These are phyloP conservation scores for Puccinellia tenuiflora DNA, from an alignment of 176 grass and related monocot genomes.

Conservation along the genomic window DNA sequence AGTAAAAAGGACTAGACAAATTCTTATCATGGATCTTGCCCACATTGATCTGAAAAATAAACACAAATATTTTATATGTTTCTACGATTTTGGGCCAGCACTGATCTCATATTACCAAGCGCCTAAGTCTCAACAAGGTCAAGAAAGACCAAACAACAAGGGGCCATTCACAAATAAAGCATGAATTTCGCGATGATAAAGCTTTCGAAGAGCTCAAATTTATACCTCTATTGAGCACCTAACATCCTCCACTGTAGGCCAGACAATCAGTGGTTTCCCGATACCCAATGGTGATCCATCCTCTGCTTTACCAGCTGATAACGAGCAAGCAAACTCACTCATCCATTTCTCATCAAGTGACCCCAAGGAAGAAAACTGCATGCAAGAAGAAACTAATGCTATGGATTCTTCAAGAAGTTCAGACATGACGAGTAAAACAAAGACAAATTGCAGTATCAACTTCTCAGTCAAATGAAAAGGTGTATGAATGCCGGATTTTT, in stretches of 20 bases:
- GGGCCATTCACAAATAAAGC: neutral
- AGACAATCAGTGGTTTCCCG: conserved; percentile 81
- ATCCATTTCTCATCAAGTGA: conserved; percentile 98
- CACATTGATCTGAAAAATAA: neutral
- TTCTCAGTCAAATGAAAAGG: neutral
- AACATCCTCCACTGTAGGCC: conserved; percentile 93
- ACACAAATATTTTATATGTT: neutral
- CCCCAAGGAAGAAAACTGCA: conserved; percentile 91
- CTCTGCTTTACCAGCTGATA: conserved; percentile 73
- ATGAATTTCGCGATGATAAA: neutral
- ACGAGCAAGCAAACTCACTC: conserved; percentile 61
- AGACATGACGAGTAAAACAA: neutral
- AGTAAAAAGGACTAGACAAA: conserved; percentile 9
- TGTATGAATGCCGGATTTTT: neutral
- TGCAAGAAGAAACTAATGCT: conserved; percentile 15
- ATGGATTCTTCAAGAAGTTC: neutral
- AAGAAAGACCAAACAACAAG: neutral
- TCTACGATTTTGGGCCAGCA: neutral
- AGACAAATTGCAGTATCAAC: neutral
- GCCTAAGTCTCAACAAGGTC: neutral
- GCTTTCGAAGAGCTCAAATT: conserved; percentile 10
- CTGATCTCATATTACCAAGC: neutral
- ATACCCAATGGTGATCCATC: conserved; percentile 61
- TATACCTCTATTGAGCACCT: conserved; percentile 91
- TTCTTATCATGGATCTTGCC: neutral